phyloP scores from a whole-genome alignment of 176 grass and related monocot genomes.

The Neostapfia colusana region DNA sequence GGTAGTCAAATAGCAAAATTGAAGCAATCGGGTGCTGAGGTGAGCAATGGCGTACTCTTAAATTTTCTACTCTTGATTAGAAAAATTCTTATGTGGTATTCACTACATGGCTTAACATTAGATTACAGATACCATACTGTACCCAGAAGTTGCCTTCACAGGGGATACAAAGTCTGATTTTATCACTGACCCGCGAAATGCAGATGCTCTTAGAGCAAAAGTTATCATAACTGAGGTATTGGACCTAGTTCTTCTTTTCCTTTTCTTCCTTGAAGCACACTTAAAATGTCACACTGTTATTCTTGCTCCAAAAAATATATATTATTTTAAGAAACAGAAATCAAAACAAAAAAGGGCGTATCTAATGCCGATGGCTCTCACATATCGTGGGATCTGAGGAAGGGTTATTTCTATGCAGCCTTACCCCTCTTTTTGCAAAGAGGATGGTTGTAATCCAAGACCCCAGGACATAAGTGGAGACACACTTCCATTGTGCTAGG shows the following conservation, averaged over 20 bases:
- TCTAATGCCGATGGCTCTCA: too few relatives aligned
- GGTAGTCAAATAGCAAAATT: slow-evolving; percentile 86
- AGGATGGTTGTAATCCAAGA: too few relatives aligned
- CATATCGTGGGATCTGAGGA: too few relatives aligned
- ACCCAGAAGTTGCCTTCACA: slow-evolving; percentile 91
- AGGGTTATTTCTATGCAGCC: too few relatives aligned
- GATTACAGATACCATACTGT: slow-evolving; percentile 86
- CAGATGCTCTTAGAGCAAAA: slow-evolving; percentile 94
- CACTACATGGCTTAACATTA: slow-evolving; percentile 40
- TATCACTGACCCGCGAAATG: slow-evolving; percentile 87
- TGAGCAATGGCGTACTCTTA: slow-evolving; percentile 30
- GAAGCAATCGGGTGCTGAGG: slow-evolving; percentile 77
- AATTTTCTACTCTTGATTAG: slow-evolving; percentile 19
- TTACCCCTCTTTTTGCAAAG: too few relatives aligned
- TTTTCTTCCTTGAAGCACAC: not conserved
- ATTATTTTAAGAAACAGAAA: not conserved
- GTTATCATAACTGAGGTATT: slow-evolving; percentile 84
- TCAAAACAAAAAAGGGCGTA: too few relatives aligned
- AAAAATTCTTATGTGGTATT: slow-evolving; percentile 34
- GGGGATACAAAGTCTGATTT: slow-evolving; percentile 93
- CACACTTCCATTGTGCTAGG: too few relatives aligned
- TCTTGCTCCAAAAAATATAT: slow-evolving; percentile 1
- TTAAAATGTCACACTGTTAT: not conserved
- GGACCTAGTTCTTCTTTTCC: not conserved
- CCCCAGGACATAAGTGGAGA: too few relatives aligned